phyloP scores from a whole-genome alignment of 192 early-diverging fungal genomes.

The Allomyces macrogynus region DNA sequence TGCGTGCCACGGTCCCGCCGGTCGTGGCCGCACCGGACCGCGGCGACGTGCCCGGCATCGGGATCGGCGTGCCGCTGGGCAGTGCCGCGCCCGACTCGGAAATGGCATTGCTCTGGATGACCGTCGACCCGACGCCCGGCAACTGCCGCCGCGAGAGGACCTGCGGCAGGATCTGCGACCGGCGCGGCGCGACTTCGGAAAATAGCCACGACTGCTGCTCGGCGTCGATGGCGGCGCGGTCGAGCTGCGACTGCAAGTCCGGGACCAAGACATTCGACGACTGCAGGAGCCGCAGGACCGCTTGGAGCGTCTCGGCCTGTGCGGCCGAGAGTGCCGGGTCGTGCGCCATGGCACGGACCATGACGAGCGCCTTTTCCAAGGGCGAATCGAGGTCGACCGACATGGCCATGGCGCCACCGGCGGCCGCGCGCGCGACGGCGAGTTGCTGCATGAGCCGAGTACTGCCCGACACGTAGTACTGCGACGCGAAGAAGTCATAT shows the following conservation, averaged over 20 bases:
- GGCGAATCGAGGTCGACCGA: background rate
- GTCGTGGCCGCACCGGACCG: background rate
- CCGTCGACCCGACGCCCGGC: background rate
- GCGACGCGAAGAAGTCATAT: background rate
- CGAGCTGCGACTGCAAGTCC: background rate
- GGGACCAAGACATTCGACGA: background rate
- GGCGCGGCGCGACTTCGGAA: background rate
- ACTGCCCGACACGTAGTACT: background rate
- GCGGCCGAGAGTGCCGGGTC: background rate
- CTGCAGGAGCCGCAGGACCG: background rate
- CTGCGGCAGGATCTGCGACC: background rate
- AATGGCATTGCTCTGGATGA: too few species aligned
- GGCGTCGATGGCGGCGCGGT: background rate
- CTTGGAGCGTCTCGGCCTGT: background rate
- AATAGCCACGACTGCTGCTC: background rate
- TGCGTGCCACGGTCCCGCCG: background rate
- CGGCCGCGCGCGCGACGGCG: too few species aligned
- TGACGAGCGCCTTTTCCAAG: background rate
- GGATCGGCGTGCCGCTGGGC: too few species aligned
- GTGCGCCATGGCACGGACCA: background rate
- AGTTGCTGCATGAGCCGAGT: background rate
- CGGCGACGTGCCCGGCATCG: background rate
- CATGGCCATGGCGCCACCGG: background rate
- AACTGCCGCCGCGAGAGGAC: background rate
- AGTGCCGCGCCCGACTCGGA: too few species aligned